Conservation (phyloP, 208 protist species). For the Acanthamoeba triangularis region DNA sequence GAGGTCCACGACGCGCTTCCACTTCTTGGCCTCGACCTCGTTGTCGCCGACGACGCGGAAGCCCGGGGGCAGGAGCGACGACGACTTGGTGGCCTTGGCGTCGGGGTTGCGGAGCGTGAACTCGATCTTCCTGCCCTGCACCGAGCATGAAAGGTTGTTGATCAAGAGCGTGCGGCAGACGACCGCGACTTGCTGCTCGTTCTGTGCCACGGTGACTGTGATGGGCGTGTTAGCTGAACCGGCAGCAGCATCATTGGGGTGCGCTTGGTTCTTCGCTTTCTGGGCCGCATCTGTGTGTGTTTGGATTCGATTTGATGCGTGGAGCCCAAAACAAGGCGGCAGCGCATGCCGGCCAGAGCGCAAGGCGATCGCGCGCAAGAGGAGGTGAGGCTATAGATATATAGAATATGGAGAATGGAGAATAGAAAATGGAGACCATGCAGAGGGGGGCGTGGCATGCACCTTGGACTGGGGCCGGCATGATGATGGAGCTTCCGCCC, state of each 20-base stretch:
- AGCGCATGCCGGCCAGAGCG: too few species aligned
- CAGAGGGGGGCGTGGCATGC: not conserved
- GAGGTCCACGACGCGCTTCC: constrained; percentile 12
- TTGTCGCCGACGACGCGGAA: constrained; percentile 18
- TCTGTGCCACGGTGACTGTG: constrained; percentile 55
- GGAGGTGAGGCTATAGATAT: not conserved
- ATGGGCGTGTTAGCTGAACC: constrained; percentile 43
- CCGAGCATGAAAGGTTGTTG: constrained; percentile 29
- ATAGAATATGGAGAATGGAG: not conserved
- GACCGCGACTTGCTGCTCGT: constrained; percentile 19
- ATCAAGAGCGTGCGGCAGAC: constrained; percentile 34
- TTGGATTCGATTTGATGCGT: too few species aligned
- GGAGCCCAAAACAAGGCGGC: too few species aligned
- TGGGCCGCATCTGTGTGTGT: not conserved
- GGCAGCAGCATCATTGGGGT: not conserved
- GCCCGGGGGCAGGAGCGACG: constrained; percentile 3
- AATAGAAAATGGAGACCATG: not conserved
- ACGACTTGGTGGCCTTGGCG: not conserved
- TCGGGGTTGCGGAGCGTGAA: constrained; percentile 6
- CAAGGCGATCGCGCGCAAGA: not conserved
- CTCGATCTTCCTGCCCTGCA: constrained; percentile 29
- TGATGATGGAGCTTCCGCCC: not conserved
- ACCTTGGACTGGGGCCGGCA: constrained; percentile 8
- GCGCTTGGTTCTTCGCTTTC: not conserved
- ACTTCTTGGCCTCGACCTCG: constrained; percentile 25